Base-by-base conservation (phyloP, 2,329 filamentous ascomycete genomes). In the Dryadomyces quercivorus region DNA sequence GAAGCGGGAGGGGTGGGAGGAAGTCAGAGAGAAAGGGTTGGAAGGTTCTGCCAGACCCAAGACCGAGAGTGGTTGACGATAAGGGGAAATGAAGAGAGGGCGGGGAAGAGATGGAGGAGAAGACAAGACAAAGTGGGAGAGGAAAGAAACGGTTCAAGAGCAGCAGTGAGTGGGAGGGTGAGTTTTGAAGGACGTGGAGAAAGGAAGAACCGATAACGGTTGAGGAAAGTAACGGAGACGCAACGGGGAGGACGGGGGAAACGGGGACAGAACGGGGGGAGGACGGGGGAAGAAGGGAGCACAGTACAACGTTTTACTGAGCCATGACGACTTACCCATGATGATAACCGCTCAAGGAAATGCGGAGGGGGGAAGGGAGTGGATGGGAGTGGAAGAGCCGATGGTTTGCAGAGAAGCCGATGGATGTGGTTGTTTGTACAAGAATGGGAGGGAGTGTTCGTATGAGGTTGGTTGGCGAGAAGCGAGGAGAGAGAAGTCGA, bases 321-420 rank as follows among this genome's bases (percentile, higher is more conserved):
- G 31, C 16, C 36, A 31, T 22, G 38, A 44, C 5, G 16, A 56
- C 56, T 56, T 55, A 58, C 56, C 56, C 56, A 58, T 58, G 55
- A 34, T 52, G 53, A 58, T 51, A 57, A 22, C 26, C 16, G 38
- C 38, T 42, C 13, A 50, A 50, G 36, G 3, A 40, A 40, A 40
- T 40, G 4, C 36, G 36, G 36, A 40, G 10, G 36, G 36, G 34
- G 42, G 46, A 42, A 40, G 20, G 46, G 49, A 42, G 36, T 31
- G 44, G 50, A 20, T 15, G n/a, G 21, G 34, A 36, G 50, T 51
- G 18, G 36, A 26, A 51, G 48, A 42, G 48, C 20, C 22, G 52
- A 54, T 49, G 45, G 52, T 54, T 54, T 38, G 47, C 6, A 53
- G n/a, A 34, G n/a, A 44, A 13, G 20, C 34, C 15, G 16, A 21